Percentiles rank a stretch among this genome's conserved stretches.
phyloP scores from a whole-genome alignment of 345 rosid species.

The Eutrema japonicum region DNA sequence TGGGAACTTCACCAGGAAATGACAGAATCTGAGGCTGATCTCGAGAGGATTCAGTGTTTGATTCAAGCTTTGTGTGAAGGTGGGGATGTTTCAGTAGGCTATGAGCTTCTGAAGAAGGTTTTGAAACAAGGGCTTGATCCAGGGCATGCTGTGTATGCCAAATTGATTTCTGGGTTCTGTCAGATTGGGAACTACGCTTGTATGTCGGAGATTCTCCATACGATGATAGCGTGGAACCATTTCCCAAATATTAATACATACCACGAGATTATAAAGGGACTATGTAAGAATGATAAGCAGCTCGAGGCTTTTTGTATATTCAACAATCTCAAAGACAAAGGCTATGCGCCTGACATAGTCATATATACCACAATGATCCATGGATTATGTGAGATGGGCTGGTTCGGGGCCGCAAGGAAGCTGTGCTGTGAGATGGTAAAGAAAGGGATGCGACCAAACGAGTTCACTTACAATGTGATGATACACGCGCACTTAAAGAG shows the following conservation, averaged over 20 bases:
- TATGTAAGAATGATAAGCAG: conserved; percentile 52
- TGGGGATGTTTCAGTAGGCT: conserved; percentile 47
- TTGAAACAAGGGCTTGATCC: conserved; percentile 53
- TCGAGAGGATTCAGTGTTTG: conserved; percentile 53
- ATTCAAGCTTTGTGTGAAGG: conserved; percentile 63
- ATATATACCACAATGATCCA: conserved; percentile 64
- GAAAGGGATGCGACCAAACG: conserved; percentile 59
- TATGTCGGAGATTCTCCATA: conserved; percentile 56
- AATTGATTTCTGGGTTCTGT: conserved; percentile 61
- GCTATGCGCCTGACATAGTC: conserved; percentile 56
- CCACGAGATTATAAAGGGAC: conserved; percentile 58
- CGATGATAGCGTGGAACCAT: conserved; percentile 49
- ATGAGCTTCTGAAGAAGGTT: conserved; percentile 50
- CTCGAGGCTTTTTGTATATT: conserved; percentile 59
- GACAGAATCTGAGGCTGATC: conserved; percentile 50
- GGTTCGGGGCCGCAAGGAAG: conserved; percentile 57
- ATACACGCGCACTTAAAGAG: conserved; percentile 62
- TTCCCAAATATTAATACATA: conserved; percentile 52
- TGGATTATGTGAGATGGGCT: conserved; percentile 59
- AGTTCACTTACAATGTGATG: conserved; percentile 62
- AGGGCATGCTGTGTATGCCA: conserved; percentile 55
- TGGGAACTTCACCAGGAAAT: conserved; percentile 58
- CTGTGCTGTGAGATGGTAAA: conserved; percentile 69
- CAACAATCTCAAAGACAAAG: conserved; percentile 57
- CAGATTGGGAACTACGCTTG: conserved; percentile 55